Conservation (phyloP, 148 eudicot species). For the Fagopyrum esculentum region DNA sequence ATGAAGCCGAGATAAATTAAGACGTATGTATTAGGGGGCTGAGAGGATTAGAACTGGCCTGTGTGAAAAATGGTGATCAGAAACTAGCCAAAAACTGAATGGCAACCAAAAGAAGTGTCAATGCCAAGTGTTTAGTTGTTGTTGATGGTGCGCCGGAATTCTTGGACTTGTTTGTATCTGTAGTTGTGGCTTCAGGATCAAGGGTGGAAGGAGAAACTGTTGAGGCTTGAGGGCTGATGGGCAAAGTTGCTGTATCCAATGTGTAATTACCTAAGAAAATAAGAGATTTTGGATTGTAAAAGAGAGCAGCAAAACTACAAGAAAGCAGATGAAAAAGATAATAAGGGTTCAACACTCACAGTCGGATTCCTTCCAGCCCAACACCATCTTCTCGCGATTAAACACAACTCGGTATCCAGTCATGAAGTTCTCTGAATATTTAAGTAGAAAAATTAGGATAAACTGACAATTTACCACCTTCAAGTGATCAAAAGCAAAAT, state of each 20-base stretch:
- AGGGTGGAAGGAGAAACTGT: conserved; percentile 1
- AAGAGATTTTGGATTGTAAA: neutral
- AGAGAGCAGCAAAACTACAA: neutral
- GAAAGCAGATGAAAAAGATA: neutral
- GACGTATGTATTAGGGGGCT: neutral
- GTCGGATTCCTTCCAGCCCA: conserved; percentile 37
- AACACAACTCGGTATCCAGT: conserved; percentile 39
- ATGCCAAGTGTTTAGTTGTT: neutral
- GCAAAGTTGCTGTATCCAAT: conserved; percentile 1
- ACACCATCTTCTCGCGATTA: conserved; percentile 31
- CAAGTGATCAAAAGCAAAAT: neutral
- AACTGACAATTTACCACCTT: neutral
- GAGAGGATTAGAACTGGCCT: conserved; percentile 6
- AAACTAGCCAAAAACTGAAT: neutral
- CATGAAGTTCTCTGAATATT: conserved; percentile 37
- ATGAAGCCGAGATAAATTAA: conserved; percentile 5
- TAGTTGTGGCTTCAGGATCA: conserved; percentile 16
- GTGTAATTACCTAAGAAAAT: conserved; percentile 10
- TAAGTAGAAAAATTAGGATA: neutral
- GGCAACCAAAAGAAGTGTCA: neutral
- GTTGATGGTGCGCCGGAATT: neutral
- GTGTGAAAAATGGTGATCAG: neutral
- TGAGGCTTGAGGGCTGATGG: conserved; percentile 16
- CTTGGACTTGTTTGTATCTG: neutral
- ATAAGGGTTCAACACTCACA: conserved; percentile 24